These are phyloP conservation scores for Lichtheimia ramosa DNA, from an alignment of 371 early-diverging fungal species.

Conservation along the genomic window DNA sequence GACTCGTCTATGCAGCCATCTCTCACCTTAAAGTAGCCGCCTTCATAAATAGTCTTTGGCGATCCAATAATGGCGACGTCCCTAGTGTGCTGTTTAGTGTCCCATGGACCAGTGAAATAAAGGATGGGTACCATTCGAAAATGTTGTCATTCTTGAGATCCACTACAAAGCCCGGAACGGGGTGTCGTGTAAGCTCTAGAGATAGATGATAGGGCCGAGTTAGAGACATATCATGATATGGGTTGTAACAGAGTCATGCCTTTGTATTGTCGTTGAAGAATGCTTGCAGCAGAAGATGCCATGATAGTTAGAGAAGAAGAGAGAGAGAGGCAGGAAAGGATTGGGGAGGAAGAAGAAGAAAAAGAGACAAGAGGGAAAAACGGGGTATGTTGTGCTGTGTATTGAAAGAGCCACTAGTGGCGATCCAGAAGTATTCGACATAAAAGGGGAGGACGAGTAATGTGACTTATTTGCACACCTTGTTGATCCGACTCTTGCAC, in stretches of 20 bases:
- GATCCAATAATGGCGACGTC: constrained; percentile 86
- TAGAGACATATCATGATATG: background rate
- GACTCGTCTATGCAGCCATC: constrained; percentile 36
- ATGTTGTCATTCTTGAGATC: constrained; percentile 67
- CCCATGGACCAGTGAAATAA: background rate
- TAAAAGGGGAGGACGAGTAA: too few relatives aligned
- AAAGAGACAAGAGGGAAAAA: too few relatives aligned
- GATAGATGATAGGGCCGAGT: background rate
- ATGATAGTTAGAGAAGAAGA: background rate
- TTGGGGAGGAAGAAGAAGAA: too few relatives aligned
- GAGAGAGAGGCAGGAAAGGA: too few relatives aligned
- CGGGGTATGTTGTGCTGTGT: too few relatives aligned
- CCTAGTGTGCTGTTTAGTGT: constrained; percentile 27
- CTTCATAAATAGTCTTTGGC: constrained; percentile 84
- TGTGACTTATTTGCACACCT: too few relatives aligned
- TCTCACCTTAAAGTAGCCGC: constrained; percentile 83
- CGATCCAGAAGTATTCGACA: too few relatives aligned
- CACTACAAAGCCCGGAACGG: constrained; percentile 76
- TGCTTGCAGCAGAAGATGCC: constrained; percentile 10
- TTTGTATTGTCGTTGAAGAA: constrained; percentile 9
- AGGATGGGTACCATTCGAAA: constrained; percentile 47
- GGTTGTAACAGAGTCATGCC: background rate
- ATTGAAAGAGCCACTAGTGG: too few relatives aligned
- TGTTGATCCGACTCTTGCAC: too few relatives aligned
- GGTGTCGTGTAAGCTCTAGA: constrained; percentile 48